A percentile compares a stretch with the other conserved stretches of the same genome.
phyloP scores from a whole-genome alignment of 768 basidiomycete genomes.

The Serpula lacrymans region DNA sequence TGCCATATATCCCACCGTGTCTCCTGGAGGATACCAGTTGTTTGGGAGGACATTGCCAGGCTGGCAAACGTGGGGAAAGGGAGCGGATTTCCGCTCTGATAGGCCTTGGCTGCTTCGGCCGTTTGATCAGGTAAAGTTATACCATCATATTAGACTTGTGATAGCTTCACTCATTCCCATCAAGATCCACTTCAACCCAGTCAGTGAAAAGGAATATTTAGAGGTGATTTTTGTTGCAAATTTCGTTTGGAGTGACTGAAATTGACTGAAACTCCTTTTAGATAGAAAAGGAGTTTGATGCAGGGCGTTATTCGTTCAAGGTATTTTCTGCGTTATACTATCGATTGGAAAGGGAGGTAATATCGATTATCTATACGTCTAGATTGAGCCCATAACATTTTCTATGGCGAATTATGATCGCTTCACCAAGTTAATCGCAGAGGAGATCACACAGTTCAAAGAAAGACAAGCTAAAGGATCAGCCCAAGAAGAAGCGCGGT shows the following conservation, averaged over 20 bases:
- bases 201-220: slow-evolving; percentile 46
- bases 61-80: slow-evolving; percentile 63
- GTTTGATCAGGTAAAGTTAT: slow-evolving; percentile 54
- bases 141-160: too few relatives aligned
- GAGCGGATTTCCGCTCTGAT: slow-evolving; percentile 40
- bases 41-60: slow-evolving; percentile 61
- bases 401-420: slow-evolving; percentile 48
- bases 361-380: slow-evolving; percentile 15
- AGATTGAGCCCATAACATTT: slow-evolving; percentile 51
- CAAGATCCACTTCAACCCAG: slow-evolving; percentile 48
- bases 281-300: slow-evolving; percentile 50
- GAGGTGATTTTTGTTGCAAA: slow-evolving; percentile 30
- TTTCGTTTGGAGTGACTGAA: background rate
- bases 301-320: slow-evolving; percentile 51
- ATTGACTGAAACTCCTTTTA: slow-evolving; percentile 15
- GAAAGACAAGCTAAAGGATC: slow-evolving; percentile 35
- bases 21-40: slow-evolving; percentile 64
- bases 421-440: slow-evolving; percentile 39
- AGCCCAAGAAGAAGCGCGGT: slow-evolving; percentile 39
- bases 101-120: slow-evolving; percentile 58
- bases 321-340: slow-evolving; percentile 18
- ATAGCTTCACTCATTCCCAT: background rate
- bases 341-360: slow-evolving; percentile 7
- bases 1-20: slow-evolving; percentile 63
- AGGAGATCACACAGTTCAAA: slow-evolving; percentile 41